phyloP scores from a whole-genome alignment of 192 early-diverging fungal species.

The Pilaira anomala region DNA sequence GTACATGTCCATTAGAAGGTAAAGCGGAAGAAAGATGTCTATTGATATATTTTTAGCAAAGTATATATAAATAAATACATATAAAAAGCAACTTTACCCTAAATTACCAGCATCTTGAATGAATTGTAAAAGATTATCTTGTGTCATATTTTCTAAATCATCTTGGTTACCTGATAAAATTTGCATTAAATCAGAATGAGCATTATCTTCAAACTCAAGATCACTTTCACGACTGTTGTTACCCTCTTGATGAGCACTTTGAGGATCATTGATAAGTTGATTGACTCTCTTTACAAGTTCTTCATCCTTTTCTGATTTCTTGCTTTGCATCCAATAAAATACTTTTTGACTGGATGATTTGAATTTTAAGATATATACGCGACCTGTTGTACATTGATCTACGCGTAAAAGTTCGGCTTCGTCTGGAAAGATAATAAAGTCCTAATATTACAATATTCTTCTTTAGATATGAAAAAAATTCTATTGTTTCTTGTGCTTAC shows the following conservation, averaged over 20 bases:
- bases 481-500: neutral
- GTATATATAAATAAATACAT: neutral
- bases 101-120: slow-evolving; percentile 31
- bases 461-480: neutral
- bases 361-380: slow-evolving; percentile 80
- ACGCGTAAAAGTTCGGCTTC: slow-evolving; percentile 65
- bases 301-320: slow-evolving; percentile 56
- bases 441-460: slow-evolving; percentile 19
- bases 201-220: slow-evolving; percentile 10
- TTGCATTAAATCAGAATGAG: slow-evolving; percentile 12
- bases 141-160: slow-evolving; percentile 21
- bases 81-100: slow-evolving; percentile 20
- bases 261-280: slow-evolving; percentile 50
- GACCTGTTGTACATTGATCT: slow-evolving; percentile 57
- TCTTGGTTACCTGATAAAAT: slow-evolving; percentile 10
- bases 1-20: no score
- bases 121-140: slow-evolving; percentile 28
- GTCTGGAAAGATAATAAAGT: slow-evolving; percentile 73
- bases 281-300: slow-evolving; percentile 57
- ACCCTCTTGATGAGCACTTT: slow-evolving; percentile 23
- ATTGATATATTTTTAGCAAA: no score
- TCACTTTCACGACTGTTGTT: slow-evolving; percentile 18
- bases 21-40: no score
- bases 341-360: slow-evolving; percentile 70
- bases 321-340: slow-evolving; percentile 86